Evolutionary conservation across 306 rosid species (phyloP).

Genomic region (Fragaria ananassa): DNA sequence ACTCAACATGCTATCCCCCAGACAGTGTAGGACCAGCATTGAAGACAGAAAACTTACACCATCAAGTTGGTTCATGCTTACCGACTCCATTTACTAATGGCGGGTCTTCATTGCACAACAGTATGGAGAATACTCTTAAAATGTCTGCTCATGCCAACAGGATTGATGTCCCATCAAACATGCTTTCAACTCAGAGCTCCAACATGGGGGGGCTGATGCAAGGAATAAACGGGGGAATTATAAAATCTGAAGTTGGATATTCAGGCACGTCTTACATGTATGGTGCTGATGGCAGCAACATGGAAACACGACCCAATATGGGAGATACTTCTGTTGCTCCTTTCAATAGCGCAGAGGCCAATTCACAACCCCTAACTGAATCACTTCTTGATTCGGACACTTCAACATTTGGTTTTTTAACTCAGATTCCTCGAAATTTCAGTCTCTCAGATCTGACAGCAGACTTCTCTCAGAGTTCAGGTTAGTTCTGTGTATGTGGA

Average conservation of each 20-base stretch:
- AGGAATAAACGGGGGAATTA: conserved; percentile 70
- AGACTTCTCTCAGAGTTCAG: conserved; percentile 77
- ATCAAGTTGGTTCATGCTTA: conserved; percentile 54
- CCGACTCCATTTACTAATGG: conserved; percentile 62
- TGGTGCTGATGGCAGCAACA: conserved; percentile 56
- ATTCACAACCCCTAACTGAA: conserved; percentile 53
- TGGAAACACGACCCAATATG: conserved; percentile 52
- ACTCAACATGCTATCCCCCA: conserved; percentile 52
- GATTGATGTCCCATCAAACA: conserved; percentile 52
- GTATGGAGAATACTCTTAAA: conserved; percentile 56
- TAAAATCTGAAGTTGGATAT: conserved; percentile 74
- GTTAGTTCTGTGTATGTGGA: conserved; percentile 36
- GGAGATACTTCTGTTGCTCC: conserved; percentile 63
- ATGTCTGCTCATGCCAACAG: conserved; percentile 55
- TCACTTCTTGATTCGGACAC: conserved; percentile 53
- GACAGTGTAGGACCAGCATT: conserved; percentile 48
- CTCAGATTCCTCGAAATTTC: conserved; percentile 74
- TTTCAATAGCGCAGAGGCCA: conserved; percentile 53
- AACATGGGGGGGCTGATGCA: conserved; percentile 66
- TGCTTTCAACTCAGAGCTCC: conserved; percentile 54
- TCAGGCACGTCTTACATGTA: conserved; percentile 60
- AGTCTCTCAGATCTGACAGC: conserved; percentile 84
- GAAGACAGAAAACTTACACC: conserved; percentile 68
- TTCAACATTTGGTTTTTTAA: conserved; percentile 64
- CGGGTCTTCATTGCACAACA: conserved; percentile 52